Evolutionary conservation across 768 basidiomycete species (phyloP).

Genomic region (Termitomyces sp.): DNA sequence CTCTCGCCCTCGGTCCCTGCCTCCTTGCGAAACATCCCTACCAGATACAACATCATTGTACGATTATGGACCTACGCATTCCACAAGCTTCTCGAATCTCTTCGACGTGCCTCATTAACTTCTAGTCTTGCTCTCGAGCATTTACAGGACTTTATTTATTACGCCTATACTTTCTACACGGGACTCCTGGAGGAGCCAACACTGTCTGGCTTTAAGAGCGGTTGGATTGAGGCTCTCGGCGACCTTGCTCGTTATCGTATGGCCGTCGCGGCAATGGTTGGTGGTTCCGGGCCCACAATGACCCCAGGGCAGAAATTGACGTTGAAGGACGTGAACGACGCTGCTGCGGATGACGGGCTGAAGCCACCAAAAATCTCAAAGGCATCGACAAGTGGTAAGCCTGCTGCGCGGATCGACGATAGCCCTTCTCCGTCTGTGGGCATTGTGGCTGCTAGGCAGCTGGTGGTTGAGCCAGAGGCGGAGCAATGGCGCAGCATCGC

Average conservation of each 20-base stretch:
- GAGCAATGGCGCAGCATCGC: slow-evolving; percentile 91
- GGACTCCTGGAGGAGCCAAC: slow-evolving; percentile 80
- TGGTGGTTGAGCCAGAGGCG: slow-evolving; percentile 87
- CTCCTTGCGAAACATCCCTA: slow-evolving; percentile 84
- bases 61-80: slow-evolving; percentile 92
- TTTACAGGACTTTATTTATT: slow-evolving; percentile 92
- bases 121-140: slow-evolving; percentile 78
- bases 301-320: slow-evolving; percentile 42
- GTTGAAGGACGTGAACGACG: slow-evolving; percentile 50
- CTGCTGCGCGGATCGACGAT: slow-evolving; percentile 57
- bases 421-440: slow-evolving; percentile 80
- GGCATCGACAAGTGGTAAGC: slow-evolving; percentile 42
- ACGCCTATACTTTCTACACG: slow-evolving; percentile 92
- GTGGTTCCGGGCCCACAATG: slow-evolving; percentile 33
- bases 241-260: slow-evolving; percentile 94
- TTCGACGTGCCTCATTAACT: slow-evolving; percentile 79
- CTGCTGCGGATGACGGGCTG: slow-evolving; percentile 16
- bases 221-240: slow-evolving; percentile 96
- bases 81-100: slow-evolving; percentile 84
- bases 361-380: slow-evolving; percentile 6
- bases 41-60: slow-evolving; percentile 93
- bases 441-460: slow-evolving; percentile 70
- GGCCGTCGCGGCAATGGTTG: slow-evolving; percentile 88
- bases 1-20: slow-evolving; percentile 85
- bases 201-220: slow-evolving; percentile 64